Base-by-base conservation (phyloP, 179 eudicot species). In the Silene noctiflora region DNA sequence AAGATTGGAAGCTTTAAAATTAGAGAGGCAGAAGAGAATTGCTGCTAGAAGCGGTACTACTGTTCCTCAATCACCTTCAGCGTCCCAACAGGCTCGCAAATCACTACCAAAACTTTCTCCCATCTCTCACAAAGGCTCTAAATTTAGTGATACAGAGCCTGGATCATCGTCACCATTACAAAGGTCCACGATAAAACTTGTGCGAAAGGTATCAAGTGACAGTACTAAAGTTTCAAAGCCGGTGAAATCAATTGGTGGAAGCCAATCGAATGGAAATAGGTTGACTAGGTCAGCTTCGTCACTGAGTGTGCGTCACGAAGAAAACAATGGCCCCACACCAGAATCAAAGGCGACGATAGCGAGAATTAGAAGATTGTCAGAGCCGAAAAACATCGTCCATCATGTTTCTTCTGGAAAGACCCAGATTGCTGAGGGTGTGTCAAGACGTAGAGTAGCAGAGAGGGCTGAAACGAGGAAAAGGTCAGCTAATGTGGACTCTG, bases 131-230 rank as follows among this genome's bases (percentile, higher is more conserved):
- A 85, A 84, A 85, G 94, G 96, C 75, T 90, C 96, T 51, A 96
- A 96, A 83, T 96, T 96, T 77, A 91, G 92, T 70, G 99, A 96
- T 78, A 76, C 94, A 67, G 97, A 91, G 74, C 94, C 97, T 44
- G 98, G 98, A 35, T 85, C 98, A 72, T 85, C 91, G 24, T 96
- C 99, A 73, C 98, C 99, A 44, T 80, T 96, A 33, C 99, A 96
- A 82, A 90, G 99, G 75, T 93, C 98, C 42, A 93, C 91, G 65
- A 42, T 91, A 55, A 86, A 90, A 85, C 77, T 84, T 42, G 56
- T 81, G 77, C 79, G 95, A 9, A 75, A 72, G 78, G 83, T 78
- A 76, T 85, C 91, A 33, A 72, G 77, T 78, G 88, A 80, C 79
- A 69, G 89, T 64, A 85, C 48, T 70, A 91, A 86, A 67, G 56